Evolutionary conservation across 768 basidiomycete genomes (phyloP), one percentile per base, ranked within the genome.

Genomic region (Trametopsis cervina): DNA sequence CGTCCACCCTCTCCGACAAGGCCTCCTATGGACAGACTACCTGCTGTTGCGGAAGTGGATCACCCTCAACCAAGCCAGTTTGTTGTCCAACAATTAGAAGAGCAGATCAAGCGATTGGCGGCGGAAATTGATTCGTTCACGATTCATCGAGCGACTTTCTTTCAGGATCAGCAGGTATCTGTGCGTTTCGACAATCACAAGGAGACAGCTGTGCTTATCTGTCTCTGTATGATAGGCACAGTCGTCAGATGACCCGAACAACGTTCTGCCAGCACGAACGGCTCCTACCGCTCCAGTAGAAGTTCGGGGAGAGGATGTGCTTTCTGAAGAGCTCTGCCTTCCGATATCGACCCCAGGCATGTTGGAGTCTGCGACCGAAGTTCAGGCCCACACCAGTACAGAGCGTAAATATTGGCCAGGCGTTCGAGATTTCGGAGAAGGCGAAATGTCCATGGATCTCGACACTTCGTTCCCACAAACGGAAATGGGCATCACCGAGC

Each of bases 361-460:
- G 17, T 37, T 23, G 39, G 6, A 40, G 25, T 9, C 3, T 4
- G 22, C 44, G 15, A 39, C 50, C 9, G 44, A 45, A 15, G 27
- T 21, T n/a, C 44, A 45, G 23, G 15, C 42, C 12, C 10, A 33
- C 9, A 7, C 29, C 9, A 33, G 29, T 33, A 7, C 29, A 7
- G 15, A 33, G 29, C 29, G n/a, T n/a, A n/a, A n/a, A n/a, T n/a
- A n/a, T n/a, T n/a, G n/a, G 15, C 29, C 9, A 33, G 29, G 29
- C 7, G 29, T 7, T 33, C 9, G 50, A 51, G n/a, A n/a, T n/a
- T n/a, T n/a, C 22, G 18, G 23, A 41, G 47, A 39, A 11, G 33
- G 21, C 3, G 48, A 54, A 33, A 36, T 26, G 38, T 50, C 52
- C 6, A 50, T 54, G 52, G 44, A 45, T 2, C 44, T 54, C n/a